These are phyloP conservation scores for Aspergillus sp. DNA, from an alignment of 2,329 filamentous ascomycete genomes.

Conservation along the genomic window DNA sequence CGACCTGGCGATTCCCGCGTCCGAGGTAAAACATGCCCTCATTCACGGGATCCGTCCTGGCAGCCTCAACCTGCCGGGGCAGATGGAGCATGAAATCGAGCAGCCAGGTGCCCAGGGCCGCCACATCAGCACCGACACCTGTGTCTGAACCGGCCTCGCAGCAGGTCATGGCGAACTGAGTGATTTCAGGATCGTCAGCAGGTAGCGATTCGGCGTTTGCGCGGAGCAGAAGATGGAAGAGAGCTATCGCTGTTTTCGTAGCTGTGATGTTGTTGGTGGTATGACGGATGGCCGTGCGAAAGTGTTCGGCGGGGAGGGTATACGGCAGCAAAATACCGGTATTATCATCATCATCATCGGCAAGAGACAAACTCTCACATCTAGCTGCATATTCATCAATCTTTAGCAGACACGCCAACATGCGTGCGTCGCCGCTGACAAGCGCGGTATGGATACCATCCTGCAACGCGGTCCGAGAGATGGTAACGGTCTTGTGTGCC, in stretches of 20 bases:
- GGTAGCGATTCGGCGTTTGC: slow-evolving; percentile 33
- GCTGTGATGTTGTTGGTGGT: slow-evolving; percentile 18
- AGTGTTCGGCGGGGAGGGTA: slow-evolving; percentile 26
- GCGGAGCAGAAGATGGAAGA: slow-evolving; percentile 28
- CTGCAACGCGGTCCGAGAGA: slow-evolving; percentile 29
- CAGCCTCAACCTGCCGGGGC: slow-evolving; percentile 17
- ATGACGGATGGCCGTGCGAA: slow-evolving; percentile 21
- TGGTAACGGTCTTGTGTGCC: slow-evolving; percentile 7
- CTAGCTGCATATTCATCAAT: slow-evolving; percentile 27
- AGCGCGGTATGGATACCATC: slow-evolving; percentile 35
- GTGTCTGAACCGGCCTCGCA: no score
- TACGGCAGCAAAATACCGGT: slow-evolving; percentile 10
- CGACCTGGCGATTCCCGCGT: slow-evolving; percentile 12
- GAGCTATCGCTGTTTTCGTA: no score
- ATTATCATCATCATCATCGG: neutral
- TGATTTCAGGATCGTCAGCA: slow-evolving; percentile 26
- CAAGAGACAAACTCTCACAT: slow-evolving; percentile 2
- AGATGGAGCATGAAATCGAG: slow-evolving; percentile 27
- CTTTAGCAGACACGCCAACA: slow-evolving; percentile 30
- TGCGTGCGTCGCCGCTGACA: slow-evolving; percentile 20
- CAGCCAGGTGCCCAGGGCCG: slow-evolving; percentile 18
- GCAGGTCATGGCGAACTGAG: slow-evolving; percentile 24
- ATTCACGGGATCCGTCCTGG: slow-evolving; percentile 7
- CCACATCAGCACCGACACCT: no score
- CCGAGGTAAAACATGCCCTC: slow-evolving; percentile 21